These are phyloP conservation scores for Amanita muscaria DNA, from an alignment of 768 basidiomycete genomes.

Conservation along the genomic window DNA sequence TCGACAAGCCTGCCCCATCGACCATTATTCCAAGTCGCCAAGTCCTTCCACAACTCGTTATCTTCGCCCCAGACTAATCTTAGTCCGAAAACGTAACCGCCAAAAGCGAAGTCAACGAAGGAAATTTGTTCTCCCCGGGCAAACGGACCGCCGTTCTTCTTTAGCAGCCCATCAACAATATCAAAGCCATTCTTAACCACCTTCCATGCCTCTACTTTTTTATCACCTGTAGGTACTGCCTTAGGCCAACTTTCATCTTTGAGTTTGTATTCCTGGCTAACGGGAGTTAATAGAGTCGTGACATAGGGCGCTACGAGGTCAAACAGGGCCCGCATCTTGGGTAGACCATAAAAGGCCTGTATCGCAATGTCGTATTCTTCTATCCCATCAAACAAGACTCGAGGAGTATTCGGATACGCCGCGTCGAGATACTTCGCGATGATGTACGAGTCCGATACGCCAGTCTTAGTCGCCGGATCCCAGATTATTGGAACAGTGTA, in stretches of 20 bases:
- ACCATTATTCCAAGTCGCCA: conserved; percentile 11
- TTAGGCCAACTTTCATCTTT: conserved; percentile 24
- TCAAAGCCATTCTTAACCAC: conserved; percentile 17
- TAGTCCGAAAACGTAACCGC: conserved; percentile 5
- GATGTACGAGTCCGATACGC: conserved; percentile 26
- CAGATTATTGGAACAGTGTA: conserved; percentile 34
- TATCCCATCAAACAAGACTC: conserved; percentile 24
- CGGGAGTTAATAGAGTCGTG: conserved; percentile 15
- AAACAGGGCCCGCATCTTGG: conserved; percentile 5
- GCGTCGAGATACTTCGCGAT: conserved; percentile 36
- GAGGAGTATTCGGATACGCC: conserved; percentile 27
- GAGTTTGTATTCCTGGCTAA: conserved; percentile 29
- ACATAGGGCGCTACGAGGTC: neutral
- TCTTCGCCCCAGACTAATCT: conserved; percentile 8
- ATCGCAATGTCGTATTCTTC: neutral
- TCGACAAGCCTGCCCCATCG: conserved; percentile 10
- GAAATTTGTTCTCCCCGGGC: conserved; percentile 6
- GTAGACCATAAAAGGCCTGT: conserved; percentile 10
- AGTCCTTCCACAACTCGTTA: conserved; percentile 11
- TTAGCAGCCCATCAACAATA: conserved; percentile 12
- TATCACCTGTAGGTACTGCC: conserved; percentile 19
- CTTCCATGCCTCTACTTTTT: conserved; percentile 22
- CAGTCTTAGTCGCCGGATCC: conserved; percentile 25
- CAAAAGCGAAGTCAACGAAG: conserved; percentile 12
- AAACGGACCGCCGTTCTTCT: conserved; percentile 15